These are phyloP conservation scores for Polyrhizophydium stewartii DNA, from an alignment of 371 early-diverging fungal genomes.

Conservation along the genomic window DNA sequence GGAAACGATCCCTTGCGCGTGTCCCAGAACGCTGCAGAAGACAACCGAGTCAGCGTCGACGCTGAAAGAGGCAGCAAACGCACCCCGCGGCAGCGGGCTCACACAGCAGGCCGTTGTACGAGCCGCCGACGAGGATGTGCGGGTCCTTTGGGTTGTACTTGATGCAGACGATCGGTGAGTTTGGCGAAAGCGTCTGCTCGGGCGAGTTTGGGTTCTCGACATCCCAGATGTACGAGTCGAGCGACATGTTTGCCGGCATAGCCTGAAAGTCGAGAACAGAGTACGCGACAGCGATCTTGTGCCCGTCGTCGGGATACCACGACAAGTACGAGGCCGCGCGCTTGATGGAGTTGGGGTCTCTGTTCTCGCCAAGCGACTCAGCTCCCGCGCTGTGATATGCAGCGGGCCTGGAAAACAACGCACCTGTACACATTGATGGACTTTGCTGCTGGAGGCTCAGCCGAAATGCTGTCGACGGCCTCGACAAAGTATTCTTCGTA, in stretches of 20 bases:
- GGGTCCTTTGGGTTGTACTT: constrained; percentile 61
- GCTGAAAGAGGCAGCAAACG: background rate
- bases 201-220: constrained; percentile 52
- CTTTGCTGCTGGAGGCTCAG: constrained; percentile 44
- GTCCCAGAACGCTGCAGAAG: constrained; percentile 49
- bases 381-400: too few species aligned
- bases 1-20: constrained; percentile 51
- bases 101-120: constrained; percentile 51
- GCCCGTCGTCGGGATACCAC: constrained; percentile 57
- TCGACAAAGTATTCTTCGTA: constrained; percentile 55
- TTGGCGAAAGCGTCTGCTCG: constrained; percentile 46
- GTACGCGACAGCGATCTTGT: constrained; percentile 55
- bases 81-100: background rate
- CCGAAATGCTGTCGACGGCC: constrained; percentile 28
- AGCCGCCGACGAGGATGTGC: constrained; percentile 52
- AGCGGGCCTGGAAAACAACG: background rate
- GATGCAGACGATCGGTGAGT: constrained; percentile 43
- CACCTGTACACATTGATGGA: constrained; percentile 49
- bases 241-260: constrained; percentile 40
- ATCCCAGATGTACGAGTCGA: constrained; percentile 57
- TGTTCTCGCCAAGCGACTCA: constrained; percentile 1
- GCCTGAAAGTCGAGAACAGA: constrained; percentile 47
- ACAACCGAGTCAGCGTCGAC: background rate
- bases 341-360: constrained; percentile 48
- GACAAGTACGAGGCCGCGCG: constrained; percentile 45